These are phyloP conservation scores for Mucor saturninus DNA, from an alignment of 371 early-diverging fungal genomes.

Conservation along the genomic window DNA sequence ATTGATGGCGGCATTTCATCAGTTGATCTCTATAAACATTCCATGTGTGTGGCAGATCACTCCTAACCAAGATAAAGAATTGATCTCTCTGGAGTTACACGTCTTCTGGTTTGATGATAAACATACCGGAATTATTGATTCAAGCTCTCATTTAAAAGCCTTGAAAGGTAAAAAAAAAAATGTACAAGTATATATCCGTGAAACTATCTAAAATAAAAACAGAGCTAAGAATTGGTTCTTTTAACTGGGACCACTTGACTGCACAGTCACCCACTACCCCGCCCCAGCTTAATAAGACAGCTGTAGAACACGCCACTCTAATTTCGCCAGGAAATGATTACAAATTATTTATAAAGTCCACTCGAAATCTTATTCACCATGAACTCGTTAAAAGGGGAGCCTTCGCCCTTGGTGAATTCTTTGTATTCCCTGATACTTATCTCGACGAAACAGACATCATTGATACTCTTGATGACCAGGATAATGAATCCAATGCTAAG, in stretches of 20 bases:
- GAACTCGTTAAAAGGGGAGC: conserved; percentile 29
- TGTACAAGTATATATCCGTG: background rate
- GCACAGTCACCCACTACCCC: conserved; percentile 5
- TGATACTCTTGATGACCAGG: background rate
- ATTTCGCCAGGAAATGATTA: conserved; percentile 34
- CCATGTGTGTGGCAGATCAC: conserved; percentile 40
- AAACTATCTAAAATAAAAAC: background rate
- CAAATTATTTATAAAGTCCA: conserved; percentile 37
- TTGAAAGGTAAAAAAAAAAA: conserved; percentile 32
- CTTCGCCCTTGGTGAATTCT: conserved; percentile 41
- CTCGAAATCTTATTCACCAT: conserved; percentile 35
- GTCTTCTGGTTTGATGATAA: conserved; percentile 53
- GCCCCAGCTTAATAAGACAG: background rate
- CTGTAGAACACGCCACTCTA: conserved; percentile 13
- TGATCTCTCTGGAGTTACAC: conserved; percentile 34
- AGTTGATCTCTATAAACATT: conserved; percentile 30
- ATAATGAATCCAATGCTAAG: background rate
- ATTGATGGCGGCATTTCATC: conserved; percentile 29
- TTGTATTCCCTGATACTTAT: conserved; percentile 25
- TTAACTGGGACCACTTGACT: conserved; percentile 38
- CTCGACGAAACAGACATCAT: conserved; percentile 5
- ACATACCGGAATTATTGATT: conserved; percentile 36
- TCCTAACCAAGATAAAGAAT: conserved; percentile 17
- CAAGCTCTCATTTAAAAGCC: conserved; percentile 20
- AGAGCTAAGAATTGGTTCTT: conserved; percentile 41